Base-by-base conservation (phyloP, 805 yeast species). In the Wickerhamomyces hampshirensis region DNA sequence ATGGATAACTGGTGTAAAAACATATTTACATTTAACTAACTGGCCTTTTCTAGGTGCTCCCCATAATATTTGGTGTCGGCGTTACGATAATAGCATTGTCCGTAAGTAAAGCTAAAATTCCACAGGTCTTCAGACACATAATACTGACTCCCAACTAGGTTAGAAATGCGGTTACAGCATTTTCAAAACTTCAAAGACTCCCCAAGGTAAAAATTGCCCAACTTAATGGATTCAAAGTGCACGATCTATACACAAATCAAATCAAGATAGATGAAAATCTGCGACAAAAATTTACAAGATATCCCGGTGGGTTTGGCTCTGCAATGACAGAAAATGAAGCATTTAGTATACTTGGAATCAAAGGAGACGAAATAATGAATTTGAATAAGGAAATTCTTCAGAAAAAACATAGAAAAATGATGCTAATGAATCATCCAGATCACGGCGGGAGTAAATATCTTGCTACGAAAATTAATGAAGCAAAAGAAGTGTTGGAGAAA, bases 381-480 rank as follows among this genome's bases (percentile, higher is more conserved):
- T 49, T 80, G 23, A 62, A 68, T 28, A 58, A 55, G 21, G 67
- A 68, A 10, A 54, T 73, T 46, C 65, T 91, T 47, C 81, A 80
- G 58, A 79, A 74, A 42, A 76, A 78, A 39, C 95, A 87, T 56
- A 70, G 95, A 52, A 65, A 64, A 42, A 70, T 82, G 55, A 87
- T 86, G 95, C 65, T 86, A 60, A 64, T 75, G 10, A 86, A 86
- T 58, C 96, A 86, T 56, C 95, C 96, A 1, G 96, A 86, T 58
- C 77, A 82, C 49, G 95, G 95, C 4, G 96, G 96, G 2, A 80
- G 89, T 31, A 77, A 86, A 14, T 83, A 71, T 46, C 51, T 86
- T 44, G 93, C 95, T 18, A 79, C 85, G 59, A 87, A 86, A 63
- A 82, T 87, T 33, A 86, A 87, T 53, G 85, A 80, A 56, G 96